phyloP scores from a whole-genome alignment of 225 moss, liverwort and hornwort genomes.

The Marchantia polymorpha region DNA sequence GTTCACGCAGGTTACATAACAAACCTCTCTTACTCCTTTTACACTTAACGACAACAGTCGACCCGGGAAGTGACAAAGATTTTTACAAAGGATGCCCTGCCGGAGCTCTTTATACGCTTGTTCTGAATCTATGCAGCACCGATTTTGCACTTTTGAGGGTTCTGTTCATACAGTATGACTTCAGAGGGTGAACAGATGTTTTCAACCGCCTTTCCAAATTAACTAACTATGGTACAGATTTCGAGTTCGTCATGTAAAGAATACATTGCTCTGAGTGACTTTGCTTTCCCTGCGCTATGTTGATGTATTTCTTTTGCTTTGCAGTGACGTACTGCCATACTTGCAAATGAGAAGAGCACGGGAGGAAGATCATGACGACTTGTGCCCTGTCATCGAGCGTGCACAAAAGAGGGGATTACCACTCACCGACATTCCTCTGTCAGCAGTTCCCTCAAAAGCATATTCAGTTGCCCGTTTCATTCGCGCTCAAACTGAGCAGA shows the following conservation, averaged over 20 bases:
- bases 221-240: too few species aligned
- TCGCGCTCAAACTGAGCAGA: slow-evolving; percentile 43
- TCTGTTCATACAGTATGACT: too few species aligned
- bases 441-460: slow-evolving; percentile 45
- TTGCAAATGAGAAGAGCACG: slow-evolving; percentile 50
- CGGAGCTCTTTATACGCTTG: too few species aligned
- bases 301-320: neutral
- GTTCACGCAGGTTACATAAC: slow-evolving; percentile 38
- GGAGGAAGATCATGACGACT: slow-evolving; percentile 54
- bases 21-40: neutral
- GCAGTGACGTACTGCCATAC: slow-evolving; percentile 40
- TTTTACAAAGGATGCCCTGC: too few species aligned
- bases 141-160: too few species aligned
- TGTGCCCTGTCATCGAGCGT: slow-evolving; percentile 47
- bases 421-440: slow-evolving; percentile 44
- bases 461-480: slow-evolving; percentile 54
- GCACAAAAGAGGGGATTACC: slow-evolving; percentile 47
- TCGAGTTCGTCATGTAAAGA: too few species aligned
- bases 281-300: neutral
- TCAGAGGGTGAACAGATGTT: too few species aligned
- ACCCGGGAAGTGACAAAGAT: too few species aligned
- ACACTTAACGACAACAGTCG: too few species aligned
- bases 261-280: neutral
- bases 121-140: too few species aligned
- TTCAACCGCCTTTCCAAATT: too few species aligned